Evolutionary conservation across 371 early-diverging fungal species (phyloP).

Genomic region (Mortierella sp.): DNA sequence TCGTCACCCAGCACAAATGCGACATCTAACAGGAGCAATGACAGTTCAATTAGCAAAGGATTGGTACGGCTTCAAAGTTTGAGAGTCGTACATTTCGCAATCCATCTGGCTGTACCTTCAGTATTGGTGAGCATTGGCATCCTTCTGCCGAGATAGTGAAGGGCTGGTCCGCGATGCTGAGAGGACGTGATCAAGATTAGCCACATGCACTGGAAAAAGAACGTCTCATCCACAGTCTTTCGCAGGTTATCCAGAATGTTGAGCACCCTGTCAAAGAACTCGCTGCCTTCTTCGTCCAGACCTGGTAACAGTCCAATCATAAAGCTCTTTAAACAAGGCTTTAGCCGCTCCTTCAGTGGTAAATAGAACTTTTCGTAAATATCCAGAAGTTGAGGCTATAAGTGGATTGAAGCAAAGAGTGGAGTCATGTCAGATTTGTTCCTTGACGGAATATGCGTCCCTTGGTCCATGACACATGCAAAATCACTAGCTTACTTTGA

Average conservation of each 20-base stretch:
- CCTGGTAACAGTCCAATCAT: constrained; percentile 89
- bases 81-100: neutral
- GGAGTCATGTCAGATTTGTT: neutral
- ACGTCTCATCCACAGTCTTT: constrained; percentile 76
- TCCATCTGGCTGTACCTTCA: constrained; percentile 67
- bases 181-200: constrained; percentile 80
- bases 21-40: constrained; percentile 63
- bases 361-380: constrained; percentile 84
- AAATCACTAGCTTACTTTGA: constrained; percentile 70
- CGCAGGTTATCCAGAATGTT: constrained; percentile 78
- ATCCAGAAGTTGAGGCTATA: constrained; percentile 82
- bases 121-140: constrained; percentile 77
- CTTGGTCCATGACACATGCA: neutral
- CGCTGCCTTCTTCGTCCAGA: constrained; percentile 93
- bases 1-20: constrained; percentile 81
- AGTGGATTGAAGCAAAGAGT: neutral
- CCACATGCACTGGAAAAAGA: constrained; percentile 89
- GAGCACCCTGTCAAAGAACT: constrained; percentile 85
- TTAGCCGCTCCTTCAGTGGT: constrained; percentile 77
- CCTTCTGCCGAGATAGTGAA: constrained; percentile 83
- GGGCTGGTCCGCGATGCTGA: constrained; percentile 77
- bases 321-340: constrained; percentile 85
- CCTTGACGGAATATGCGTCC: neutral
- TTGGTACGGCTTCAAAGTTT: neutral
- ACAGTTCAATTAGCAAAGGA: neutral